phyloP scores from a whole-genome alignment of 768 basidiomycete species.

The Chalciporus sphaerocephalus region DNA sequence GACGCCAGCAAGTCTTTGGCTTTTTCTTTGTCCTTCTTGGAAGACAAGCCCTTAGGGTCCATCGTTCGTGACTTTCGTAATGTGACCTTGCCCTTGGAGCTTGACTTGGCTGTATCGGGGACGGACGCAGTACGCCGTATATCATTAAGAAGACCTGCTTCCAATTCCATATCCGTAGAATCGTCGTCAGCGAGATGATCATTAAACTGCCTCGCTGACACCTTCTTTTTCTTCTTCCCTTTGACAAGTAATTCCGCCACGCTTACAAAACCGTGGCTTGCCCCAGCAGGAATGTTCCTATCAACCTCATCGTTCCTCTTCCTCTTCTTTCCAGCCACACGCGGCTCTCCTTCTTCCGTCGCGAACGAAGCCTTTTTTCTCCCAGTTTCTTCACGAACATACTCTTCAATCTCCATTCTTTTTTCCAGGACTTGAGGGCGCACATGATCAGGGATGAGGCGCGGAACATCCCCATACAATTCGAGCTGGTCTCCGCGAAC shows the following conservation, averaged over 20 bases:
- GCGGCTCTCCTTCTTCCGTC: slow-evolving; percentile 25
- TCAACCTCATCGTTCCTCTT: slow-evolving; percentile 65
- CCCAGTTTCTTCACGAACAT: slow-evolving; percentile 49
- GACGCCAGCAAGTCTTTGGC: slow-evolving; percentile 24
- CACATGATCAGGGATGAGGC: slow-evolving; percentile 73
- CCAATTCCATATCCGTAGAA: slow-evolving; percentile 64
- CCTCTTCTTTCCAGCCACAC: slow-evolving; percentile 48
- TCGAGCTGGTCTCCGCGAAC: slow-evolving; percentile 82
- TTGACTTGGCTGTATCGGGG: slow-evolving; percentile 35
- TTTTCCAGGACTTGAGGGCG: slow-evolving; percentile 78
- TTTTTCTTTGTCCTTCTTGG: slow-evolving; percentile 25
- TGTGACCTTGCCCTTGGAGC: slow-evolving; percentile 34
- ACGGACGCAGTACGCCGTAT: slow-evolving; percentile 49
- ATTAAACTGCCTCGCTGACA: slow-evolving; percentile 43
- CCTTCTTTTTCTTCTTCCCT: slow-evolving; percentile 44
- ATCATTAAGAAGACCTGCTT: slow-evolving; percentile 45
- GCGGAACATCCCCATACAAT: slow-evolving; percentile 87
- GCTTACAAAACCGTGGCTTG: slow-evolving; percentile 65
- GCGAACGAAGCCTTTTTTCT: slow-evolving; percentile 29
- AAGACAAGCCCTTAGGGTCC: slow-evolving; percentile 22
- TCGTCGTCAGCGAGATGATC: slow-evolving; percentile 54
- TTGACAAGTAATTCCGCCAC: slow-evolving; percentile 62
- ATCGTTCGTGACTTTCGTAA: slow-evolving; percentile 47
- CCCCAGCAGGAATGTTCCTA: slow-evolving; percentile 73
- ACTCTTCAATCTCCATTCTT: slow-evolving; percentile 76